Percentiles rank a stretch among this genome's conserved stretches.
Evolutionary conservation across 805 yeast genomes (phyloP).

Genomic region (Brettanomyces anomalus): DNA sequence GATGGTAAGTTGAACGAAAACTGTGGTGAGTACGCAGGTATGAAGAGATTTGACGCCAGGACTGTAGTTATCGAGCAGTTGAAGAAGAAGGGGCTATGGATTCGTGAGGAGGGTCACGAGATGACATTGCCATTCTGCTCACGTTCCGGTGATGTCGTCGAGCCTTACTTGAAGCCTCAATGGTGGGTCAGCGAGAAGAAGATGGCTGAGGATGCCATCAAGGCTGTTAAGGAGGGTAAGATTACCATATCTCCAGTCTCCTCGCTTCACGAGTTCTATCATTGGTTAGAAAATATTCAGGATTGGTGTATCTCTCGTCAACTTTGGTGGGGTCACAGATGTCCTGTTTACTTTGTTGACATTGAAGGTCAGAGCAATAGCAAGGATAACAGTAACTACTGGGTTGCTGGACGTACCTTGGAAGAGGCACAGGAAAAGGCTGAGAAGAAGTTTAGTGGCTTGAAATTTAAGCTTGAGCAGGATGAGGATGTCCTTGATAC

Average conservation of each 20-base stretch:
- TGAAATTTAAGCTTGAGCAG: constrained; percentile 71
- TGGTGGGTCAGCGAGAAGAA: constrained; percentile 96
- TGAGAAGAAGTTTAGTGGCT: constrained; percentile 55
- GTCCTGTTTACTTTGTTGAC: constrained; percentile 86
- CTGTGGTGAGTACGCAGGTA: constrained; percentile 90
- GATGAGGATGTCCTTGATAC: constrained; percentile 98
- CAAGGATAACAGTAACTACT: constrained; percentile 54
- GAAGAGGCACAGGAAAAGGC: constrained; percentile 88
- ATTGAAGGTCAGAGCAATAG: constrained; percentile 69
- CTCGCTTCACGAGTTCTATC: constrained; percentile 88
- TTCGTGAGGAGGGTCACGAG: constrained; percentile 88
- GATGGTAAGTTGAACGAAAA: constrained; percentile 84
- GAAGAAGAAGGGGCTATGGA: constrained; percentile 61
- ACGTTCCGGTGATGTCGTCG: constrained; percentile 94
- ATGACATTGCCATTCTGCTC: constrained; percentile 93
- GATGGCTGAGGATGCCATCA: constrained; percentile 81
- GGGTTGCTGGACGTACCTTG: constrained; percentile 83
- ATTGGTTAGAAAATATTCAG: constrained; percentile 92
- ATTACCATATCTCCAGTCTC: constrained; percentile 78
- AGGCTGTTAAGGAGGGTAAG: constrained; percentile 75
- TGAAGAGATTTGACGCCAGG: constrained; percentile 94
- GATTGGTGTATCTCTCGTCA: constrained; percentile 99
- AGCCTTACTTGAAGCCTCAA: constrained; percentile 95
- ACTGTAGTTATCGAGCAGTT: constrained; percentile 70
- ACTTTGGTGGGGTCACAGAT: constrained; percentile 93